Conservation (phyloP, 352 stramenopile species). For the Plasmopara viticola region DNA sequence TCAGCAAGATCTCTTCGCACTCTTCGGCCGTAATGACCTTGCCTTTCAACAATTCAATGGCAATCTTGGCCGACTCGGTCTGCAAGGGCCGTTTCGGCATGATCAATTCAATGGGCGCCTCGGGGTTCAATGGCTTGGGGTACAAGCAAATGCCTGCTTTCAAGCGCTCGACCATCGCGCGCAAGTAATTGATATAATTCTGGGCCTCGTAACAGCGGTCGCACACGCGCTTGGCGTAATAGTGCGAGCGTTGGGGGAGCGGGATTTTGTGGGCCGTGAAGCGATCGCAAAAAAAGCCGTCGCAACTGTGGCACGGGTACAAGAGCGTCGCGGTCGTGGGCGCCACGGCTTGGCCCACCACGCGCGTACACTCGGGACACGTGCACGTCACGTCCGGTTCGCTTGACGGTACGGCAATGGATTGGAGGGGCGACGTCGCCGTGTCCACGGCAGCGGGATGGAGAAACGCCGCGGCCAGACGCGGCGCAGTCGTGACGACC, state of each 20-base stretch:
- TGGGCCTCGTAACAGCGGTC: conserved; percentile 80
- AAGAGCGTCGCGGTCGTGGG: conserved; percentile 40
- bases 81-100: conserved; percentile 81
- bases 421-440: conserved; percentile 51
- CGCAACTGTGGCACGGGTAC: conserved; percentile 82
- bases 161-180: conserved; percentile 77
- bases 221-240: conserved; percentile 83
- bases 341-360: conserved; percentile 26
- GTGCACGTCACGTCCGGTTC: conserved; percentile 62
- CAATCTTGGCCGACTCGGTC: conserved; percentile 77
- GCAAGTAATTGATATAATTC: conserved; percentile 81
- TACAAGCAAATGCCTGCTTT: conserved; percentile 85
- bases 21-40: conserved; percentile 81
- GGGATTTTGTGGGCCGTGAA: conserved; percentile 78
- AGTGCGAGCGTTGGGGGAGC: conserved; percentile 70
- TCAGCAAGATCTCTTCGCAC: conserved; percentile 80
- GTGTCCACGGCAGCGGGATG: conserved; percentile 39
- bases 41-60: conserved; percentile 81
- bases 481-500: conserved; percentile 76
- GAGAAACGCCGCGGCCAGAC: conserved; percentile 42
- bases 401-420: conserved; percentile 33
- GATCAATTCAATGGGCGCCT: conserved; percentile 82
- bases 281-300: conserved; percentile 70
- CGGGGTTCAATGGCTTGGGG: conserved; percentile 71
- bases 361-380: conserved; percentile 52